A percentile compares a stretch with the other conserved stretches of the same genome.
Evolutionary conservation across 164 flowering plant genomes (phyloP).

Genomic region (Nymphaea colorata): DNA sequence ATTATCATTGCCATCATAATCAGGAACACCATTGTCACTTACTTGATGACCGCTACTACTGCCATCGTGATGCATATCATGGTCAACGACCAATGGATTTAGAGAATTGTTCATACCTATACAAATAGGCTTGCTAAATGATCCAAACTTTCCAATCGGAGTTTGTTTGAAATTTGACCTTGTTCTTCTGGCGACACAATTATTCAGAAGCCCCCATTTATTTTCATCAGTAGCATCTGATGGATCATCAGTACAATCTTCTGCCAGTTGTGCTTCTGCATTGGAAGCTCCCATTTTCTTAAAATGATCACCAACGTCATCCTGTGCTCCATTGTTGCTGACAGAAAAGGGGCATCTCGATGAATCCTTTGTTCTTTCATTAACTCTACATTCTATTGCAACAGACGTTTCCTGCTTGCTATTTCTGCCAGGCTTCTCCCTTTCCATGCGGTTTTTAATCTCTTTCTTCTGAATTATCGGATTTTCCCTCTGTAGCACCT

Average conservation of each 20-base stretch:
- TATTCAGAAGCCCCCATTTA: neutral
- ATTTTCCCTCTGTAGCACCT: too few species aligned
- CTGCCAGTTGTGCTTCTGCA: neutral
- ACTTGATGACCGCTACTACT: too few species aligned
- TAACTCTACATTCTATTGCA: too few species aligned
- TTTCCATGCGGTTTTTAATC: too few species aligned
- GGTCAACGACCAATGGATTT: neutral
- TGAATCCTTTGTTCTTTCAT: too few species aligned
- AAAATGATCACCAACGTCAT: neutral
- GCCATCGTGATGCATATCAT: neutral
- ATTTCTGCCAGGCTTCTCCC: too few species aligned
- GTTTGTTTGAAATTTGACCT: too few species aligned
- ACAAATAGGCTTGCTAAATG: neutral
- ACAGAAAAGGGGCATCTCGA: too few species aligned
- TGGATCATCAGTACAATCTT: neutral
- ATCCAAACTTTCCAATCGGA: too few species aligned
- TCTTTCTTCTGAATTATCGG: too few species aligned
- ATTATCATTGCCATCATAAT: neutral
- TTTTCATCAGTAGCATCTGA: neutral
- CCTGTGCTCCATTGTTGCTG: neutral
- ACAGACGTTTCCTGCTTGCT: too few species aligned
- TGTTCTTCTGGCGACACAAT: too few species aligned
- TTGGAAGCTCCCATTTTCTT: neutral
- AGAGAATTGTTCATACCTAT: neutral
- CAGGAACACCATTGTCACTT: neutral